These are phyloP conservation scores for Ceratocystiopsis minuta DNA, from an alignment of 2,329 filamentous ascomycete species.

Conservation along the genomic window DNA sequence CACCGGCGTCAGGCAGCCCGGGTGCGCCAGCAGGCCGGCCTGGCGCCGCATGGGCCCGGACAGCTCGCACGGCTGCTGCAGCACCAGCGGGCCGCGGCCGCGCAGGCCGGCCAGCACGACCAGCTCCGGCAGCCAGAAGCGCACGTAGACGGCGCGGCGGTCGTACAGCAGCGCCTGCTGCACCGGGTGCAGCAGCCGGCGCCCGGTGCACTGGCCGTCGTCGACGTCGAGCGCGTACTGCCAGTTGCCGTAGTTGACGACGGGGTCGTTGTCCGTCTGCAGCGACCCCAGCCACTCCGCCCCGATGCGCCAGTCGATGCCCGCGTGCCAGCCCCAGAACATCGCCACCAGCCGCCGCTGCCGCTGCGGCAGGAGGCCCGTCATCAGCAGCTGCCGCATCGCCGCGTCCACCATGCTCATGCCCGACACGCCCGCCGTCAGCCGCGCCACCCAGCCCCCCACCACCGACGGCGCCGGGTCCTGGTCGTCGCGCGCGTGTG, in stretches of 20 bases:
- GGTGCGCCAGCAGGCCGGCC: no score
- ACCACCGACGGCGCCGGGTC: constrained; percentile 24
- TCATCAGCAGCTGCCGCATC: constrained; percentile 55
- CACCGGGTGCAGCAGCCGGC: constrained; percentile 44
- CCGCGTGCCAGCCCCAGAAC: constrained; percentile 54
- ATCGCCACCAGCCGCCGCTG: constrained; percentile 60
- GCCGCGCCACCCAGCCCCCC: constrained; percentile 33
- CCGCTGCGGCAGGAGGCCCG: constrained; percentile 63
- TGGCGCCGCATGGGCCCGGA: no score
- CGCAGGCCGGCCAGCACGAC: no score
- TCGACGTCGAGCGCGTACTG: constrained; percentile 51
- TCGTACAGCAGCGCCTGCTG: constrained; percentile 71
- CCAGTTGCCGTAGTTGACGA: constrained; percentile 69
- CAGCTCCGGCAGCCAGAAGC: no score
- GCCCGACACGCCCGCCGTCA: constrained; percentile 51
- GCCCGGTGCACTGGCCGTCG: no score
- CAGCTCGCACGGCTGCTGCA: no score
- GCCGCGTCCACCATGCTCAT: constrained; percentile 63
- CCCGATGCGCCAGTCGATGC: constrained; percentile 63
- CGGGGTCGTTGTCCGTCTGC: constrained; percentile 58
- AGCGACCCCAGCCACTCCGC: constrained; percentile 60
- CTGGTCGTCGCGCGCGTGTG: constrained; percentile 14
- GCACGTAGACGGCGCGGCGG: constrained; percentile 24
- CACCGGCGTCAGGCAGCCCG: no score
- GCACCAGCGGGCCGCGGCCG: no score